These are phyloP conservation scores for Sanghuangporus weigelae DNA, from an alignment of 1,284 basidiomycete species.

Conservation along the genomic window DNA sequence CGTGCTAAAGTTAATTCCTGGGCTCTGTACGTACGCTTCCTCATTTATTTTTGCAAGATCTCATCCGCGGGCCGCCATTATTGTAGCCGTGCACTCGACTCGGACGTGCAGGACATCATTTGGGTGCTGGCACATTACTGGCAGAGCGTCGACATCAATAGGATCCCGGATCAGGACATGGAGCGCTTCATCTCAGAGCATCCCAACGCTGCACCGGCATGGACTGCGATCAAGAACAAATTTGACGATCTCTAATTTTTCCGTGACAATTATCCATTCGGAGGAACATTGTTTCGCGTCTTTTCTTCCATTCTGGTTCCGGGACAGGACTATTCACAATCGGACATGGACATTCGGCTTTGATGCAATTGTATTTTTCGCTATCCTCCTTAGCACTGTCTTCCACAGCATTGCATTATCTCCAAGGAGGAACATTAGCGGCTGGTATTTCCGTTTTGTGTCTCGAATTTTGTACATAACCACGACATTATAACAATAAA, in stretches of 20 bases:
- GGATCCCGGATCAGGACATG: slow-evolving; percentile 29
- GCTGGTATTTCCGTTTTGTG: too few relatives aligned
- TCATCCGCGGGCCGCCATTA: background rate
- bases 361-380: background rate
- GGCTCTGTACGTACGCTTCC: slow-evolving; percentile 22
- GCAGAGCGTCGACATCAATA: slow-evolving; percentile 28
- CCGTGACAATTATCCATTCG: background rate
- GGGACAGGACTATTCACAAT: background rate
- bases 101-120: slow-evolving; percentile 26
- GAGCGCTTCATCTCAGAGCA: slow-evolving; percentile 24
- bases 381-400: background rate
- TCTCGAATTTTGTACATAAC: too few relatives aligned
- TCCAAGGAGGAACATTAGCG: background rate
- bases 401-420: background rate
- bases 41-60: background rate
- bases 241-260: slow-evolving; percentile 12
- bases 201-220: slow-evolving; percentile 21
- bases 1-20: slow-evolving; percentile 45
- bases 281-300: background rate
- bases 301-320: background rate
- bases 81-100: slow-evolving; percentile 20
- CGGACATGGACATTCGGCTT: background rate
- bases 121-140: slow-evolving; percentile 26
- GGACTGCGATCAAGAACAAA: slow-evolving; percentile 23
- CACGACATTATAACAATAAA: too few relatives aligned